Base-by-base conservation (phyloP, 805 yeast species). In the Lachancea fermentati region DNA sequence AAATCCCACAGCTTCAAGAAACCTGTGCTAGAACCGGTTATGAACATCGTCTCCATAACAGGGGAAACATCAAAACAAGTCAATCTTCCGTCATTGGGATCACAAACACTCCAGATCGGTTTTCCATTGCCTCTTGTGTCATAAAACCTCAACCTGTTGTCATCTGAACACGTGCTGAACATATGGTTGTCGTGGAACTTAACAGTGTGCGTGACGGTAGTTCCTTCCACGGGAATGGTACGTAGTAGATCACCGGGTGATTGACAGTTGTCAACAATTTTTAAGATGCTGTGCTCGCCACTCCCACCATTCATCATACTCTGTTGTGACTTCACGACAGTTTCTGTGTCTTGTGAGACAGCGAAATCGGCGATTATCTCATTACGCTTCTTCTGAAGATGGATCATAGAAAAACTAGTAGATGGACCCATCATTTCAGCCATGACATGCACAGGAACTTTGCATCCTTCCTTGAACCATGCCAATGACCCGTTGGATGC, bases 1-100 rank as follows among this genome's bases (percentile, higher is more conserved):
- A 57, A 46, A 47, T 60, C 65, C 65, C 65, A 60, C 36, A 60
- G 44, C 37, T 60, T 60, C 35, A 59, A 46, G 28, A 51, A 50
- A 38, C 65, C 65, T 3, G 61, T 51, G 18, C 53, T 53, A 5
- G 58, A 51, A 30, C 65, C 65, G 3, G 61, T 59, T 5, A 55
- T 55, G 35, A 59, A 59, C 31, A 59, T 32, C 19, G 55, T 57
- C 32, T 52, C 54, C 3, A 57, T 47, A 2, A 51, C 45, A 26
- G 52, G 55, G 1, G 63, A 59, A 1, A 51, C 51, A 33, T 57
- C 64, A 34, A 57, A 55, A 3, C 59, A 48, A 5, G 50, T 51
- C 12, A 59, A 36, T 28, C 45, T 55, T 15, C 64, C 65, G 36
- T 58, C 53, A 29, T 52, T 46, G 13, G 55, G 53, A 33, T 52